Percentiles rank a stretch among this genome's conserved stretches.
Conservation (phyloP, 1,139 yeast genomes). For the Zygosaccharomyces pseudobailii region DNA sequence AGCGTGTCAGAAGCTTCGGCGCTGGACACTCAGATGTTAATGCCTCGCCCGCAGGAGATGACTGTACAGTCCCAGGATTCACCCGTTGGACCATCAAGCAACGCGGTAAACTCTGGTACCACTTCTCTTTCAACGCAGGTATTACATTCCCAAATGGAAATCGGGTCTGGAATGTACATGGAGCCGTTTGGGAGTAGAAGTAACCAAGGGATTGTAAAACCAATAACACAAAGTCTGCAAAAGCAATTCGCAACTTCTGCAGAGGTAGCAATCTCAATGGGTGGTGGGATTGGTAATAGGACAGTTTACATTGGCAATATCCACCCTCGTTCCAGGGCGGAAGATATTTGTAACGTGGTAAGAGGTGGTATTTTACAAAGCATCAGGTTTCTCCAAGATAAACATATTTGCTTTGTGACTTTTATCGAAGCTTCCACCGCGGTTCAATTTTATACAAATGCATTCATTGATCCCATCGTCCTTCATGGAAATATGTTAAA, state of each 20-base stretch:
- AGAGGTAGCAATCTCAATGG: constrained; percentile 67
- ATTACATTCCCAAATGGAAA: constrained; percentile 4
- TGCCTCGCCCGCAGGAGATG: constrained; percentile 22
- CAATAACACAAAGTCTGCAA: constrained; percentile 41
- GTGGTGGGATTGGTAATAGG: constrained; percentile 73
- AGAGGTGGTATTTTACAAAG: constrained; percentile 76
- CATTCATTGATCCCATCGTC: constrained; percentile 70
- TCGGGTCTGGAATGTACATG: constrained; percentile 14
- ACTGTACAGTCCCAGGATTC: constrained; percentile 14
- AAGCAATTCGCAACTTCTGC: constrained; percentile 71
- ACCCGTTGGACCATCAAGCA: constrained; percentile 7
- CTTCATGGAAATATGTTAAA: constrained; percentile 68
- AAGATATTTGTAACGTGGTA: constrained; percentile 78
- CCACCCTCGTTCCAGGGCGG: constrained; percentile 72
- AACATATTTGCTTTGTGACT: constrained; percentile 78
- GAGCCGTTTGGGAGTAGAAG: constrained; percentile 13
- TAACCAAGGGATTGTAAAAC: constrained; percentile 13
- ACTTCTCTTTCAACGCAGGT: constrained; percentile 4
- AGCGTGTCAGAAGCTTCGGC: constrained; percentile 17
- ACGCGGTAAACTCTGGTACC: background rate
- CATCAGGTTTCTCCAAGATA: constrained; percentile 65
- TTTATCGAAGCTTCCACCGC: constrained; percentile 79
- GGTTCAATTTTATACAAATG: constrained; percentile 76
- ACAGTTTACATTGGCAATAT: constrained; percentile 74
- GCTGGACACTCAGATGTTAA: constrained; percentile 9